Base-by-base conservation (phyloP, 768 basidiomycete species). In the Leccinum longicurvipes region DNA sequence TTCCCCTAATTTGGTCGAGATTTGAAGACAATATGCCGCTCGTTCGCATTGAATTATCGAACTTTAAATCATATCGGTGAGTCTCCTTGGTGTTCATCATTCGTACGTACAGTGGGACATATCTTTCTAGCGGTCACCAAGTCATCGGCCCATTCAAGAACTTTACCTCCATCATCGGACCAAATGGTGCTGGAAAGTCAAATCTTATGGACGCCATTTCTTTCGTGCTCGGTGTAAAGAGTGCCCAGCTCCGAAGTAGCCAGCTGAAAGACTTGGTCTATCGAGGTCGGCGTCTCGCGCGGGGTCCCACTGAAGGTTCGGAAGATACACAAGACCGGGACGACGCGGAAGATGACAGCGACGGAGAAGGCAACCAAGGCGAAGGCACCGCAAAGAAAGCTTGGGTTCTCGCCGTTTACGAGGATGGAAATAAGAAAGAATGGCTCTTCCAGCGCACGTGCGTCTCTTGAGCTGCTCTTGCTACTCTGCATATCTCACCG, bases 171-270 rank as follows among this genome's bases (percentile, higher is more conserved):
- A 81, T 98, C 53, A 98, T 99, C 63, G 97, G 97, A 21, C 96
- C 97, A 32, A 98, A 99, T 87, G 96, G 97, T 55, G 93, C 96
- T 1, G 97, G 97, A 57, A 98, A 99, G 70, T 96, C 93, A 10
- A 99, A 99, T 71, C 84, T 98, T 54, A 98, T 98, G 97, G 97
- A 99, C 69, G 97, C 97, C 50, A 98, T 99, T 61, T 98, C 97
- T 4, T 98, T 99, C 69, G 97, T 98, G 9, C 85, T 99, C 6
- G 97, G 97, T 28, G 89, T 98, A 27, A 93, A 95, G 77, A 94
- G 91, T 58, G 89, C 87, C 2, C 93, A 97, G 60, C 79, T 99
- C 31, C 82, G 96, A 46, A 93, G 91, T 67, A 92, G 91, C 45
- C 94, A 98, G 64, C 77, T 98, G 24, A 95, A 92, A 66, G 97